A percentile compares a stretch with the other conserved stretches of the same genome.
phyloP scores from a whole-genome alignment of 2,329 filamentous ascomycete genomes.

The Pseudocercospora crystallina region DNA sequence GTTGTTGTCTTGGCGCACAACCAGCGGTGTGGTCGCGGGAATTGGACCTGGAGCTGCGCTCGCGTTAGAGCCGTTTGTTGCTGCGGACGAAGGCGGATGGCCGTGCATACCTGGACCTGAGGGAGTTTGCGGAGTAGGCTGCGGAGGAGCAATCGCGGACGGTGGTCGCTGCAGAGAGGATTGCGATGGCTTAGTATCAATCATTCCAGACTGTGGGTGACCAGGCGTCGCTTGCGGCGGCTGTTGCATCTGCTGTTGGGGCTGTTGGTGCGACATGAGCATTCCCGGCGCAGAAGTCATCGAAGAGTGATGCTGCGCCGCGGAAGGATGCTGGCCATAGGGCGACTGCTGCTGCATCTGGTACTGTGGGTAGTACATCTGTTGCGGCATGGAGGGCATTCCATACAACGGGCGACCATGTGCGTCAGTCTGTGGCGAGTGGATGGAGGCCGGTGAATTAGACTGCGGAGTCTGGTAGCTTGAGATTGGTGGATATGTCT shows the following conservation, averaged over 20 bases:
- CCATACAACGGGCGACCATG: constrained; percentile 80
- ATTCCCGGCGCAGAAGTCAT: constrained; percentile 51
- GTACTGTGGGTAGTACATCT: constrained; percentile 71
- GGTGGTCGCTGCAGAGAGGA: constrained; percentile 27
- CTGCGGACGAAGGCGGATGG: constrained; percentile 19
- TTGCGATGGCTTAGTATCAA: constrained; percentile 28
- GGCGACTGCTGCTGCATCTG: constrained; percentile 54
- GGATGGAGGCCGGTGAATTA: constrained; percentile 89
- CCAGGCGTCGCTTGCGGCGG: constrained; percentile 23
- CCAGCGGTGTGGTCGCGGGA: constrained; percentile 89
- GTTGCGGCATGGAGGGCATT: constrained; percentile 78
- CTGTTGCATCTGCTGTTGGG: constrained; percentile 27
- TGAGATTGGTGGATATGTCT: constrained; percentile 74
- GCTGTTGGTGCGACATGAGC: constrained; percentile 58
- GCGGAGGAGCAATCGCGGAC: constrained; percentile 27
- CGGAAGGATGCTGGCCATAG: constrained; percentile 55
- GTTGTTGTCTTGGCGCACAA: constrained; percentile 91
- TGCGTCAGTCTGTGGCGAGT: constrained; percentile 88
- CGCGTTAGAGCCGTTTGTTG: constrained; percentile 64
- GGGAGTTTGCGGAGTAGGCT: constrained; percentile 31
- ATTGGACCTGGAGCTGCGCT: constrained; percentile 95
- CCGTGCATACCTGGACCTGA: constrained; percentile 33
- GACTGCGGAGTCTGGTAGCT: constrained; percentile 89
- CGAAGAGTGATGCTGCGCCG: constrained; percentile 52
- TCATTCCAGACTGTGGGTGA: constrained; percentile 27